A percentile compares a stretch with the other conserved stretches of the same genome.
Evolutionary conservation across 176 grass and related monocot genomes (phyloP).

Genomic region (Lolium multiflorum): DNA sequence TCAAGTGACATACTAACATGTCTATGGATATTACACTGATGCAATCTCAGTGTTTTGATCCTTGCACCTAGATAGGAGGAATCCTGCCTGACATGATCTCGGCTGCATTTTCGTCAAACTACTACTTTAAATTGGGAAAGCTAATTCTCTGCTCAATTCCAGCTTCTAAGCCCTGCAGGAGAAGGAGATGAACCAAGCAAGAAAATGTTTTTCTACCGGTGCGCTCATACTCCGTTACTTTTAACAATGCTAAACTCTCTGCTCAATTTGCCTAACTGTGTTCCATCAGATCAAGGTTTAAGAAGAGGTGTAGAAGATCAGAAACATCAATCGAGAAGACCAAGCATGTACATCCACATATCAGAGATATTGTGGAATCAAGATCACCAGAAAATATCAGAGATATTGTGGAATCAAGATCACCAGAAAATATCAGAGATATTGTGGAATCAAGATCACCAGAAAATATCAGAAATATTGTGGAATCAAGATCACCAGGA

Average conservation of each 20-base stretch:
- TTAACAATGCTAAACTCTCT: conserved; percentile 7
- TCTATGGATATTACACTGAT: background rate
- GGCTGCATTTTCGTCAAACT: conserved; percentile 3
- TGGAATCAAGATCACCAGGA: no score
- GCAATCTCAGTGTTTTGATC: background rate
- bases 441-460: no score
- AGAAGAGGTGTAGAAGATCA: conserved; percentile 50
- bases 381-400: no score
- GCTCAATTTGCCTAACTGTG: conserved; percentile 28
- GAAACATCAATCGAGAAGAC: conserved; percentile 32
- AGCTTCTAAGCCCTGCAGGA: conserved; percentile 55
- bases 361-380: background rate
- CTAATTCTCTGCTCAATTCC: conserved; percentile 44
- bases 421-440: no score
- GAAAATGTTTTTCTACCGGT: conserved; percentile 73
- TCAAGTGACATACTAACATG: no score
- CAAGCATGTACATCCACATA: conserved; percentile 1
- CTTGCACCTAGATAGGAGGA: background rate
- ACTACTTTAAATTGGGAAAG: conserved; percentile 5
- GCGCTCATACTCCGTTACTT: conserved; percentile 21
- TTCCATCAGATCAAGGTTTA: conserved; percentile 60
- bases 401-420: no score
- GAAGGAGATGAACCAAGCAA: conserved; percentile 62
- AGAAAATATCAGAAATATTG: no score
- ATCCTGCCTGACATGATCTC: background rate